Evolutionary conservation across 805 yeast genomes (phyloP).

Genomic region (Candida yuanshanica): DNA sequence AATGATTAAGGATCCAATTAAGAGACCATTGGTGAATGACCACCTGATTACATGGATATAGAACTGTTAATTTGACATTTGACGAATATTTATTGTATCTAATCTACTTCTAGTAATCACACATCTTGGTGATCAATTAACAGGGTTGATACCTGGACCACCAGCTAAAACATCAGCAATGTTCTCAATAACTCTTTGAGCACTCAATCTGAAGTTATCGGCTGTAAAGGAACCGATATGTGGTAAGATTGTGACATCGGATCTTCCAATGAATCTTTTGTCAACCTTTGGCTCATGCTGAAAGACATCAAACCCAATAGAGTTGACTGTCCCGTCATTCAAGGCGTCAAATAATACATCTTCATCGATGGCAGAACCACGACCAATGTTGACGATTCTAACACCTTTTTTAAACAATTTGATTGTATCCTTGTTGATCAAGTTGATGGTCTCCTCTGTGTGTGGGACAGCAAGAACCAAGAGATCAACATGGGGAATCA

Average conservation of each 20-base stretch:
- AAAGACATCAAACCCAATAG: constrained; percentile 70
- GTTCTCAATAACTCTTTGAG: constrained; percentile 48
- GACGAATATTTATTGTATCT: no score
- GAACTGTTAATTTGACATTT: no score
- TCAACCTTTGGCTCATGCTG: constrained; percentile 55
- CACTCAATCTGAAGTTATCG: constrained; percentile 48
- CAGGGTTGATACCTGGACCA: constrained; percentile 12
- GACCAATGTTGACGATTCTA: constrained; percentile 65
- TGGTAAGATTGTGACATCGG: constrained; percentile 65
- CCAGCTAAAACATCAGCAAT: constrained; percentile 28
- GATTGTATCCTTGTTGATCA: constrained; percentile 45
- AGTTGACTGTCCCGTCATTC: constrained; percentile 51
- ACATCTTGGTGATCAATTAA: no score
- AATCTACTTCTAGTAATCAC: no score
- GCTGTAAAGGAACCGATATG: constrained; percentile 67
- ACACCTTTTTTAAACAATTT: constrained; percentile 44
- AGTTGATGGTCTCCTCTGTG: constrained; percentile 46
- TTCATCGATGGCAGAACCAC: constrained; percentile 65
- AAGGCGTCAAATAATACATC: constrained; percentile 54
- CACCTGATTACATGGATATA: not conserved
- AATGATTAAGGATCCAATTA: not conserved
- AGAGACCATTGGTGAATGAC: not conserved
- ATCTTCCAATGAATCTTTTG: constrained; percentile 44
- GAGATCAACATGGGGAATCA: constrained; percentile 42
- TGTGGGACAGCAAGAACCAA: constrained; percentile 64